Evolutionary conservation across 192 early-diverging fungal genomes (phyloP), one percentile per base, ranked within the genome.

Genomic region (Backusella psychrophila): DNA sequence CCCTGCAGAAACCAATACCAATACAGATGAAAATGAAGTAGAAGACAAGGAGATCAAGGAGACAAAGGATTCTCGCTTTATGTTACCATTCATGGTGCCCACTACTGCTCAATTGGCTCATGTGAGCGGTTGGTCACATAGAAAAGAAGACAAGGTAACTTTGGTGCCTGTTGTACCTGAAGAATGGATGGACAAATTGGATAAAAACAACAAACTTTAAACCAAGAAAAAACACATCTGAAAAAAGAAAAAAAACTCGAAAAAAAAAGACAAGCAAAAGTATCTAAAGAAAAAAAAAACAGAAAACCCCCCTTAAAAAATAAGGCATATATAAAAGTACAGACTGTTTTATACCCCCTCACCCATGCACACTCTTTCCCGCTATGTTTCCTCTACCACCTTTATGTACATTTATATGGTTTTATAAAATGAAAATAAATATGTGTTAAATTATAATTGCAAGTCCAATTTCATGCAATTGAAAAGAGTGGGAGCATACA

Each of bases 41-140:
- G 80, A 81, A 12, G 80, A 77, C 14, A 74, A 78, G 39, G 72
- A 74, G 38, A 75, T 81, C 21, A 81, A 75, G 33, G 80, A 81
- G 39, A 74, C 76, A 29, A 77, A 87, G 12, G 89, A 91, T 73
- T 82, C 89, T 11, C 71, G 80, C 17, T 88, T 88, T 71, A 80
- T 89, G 73, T 66, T 89, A 34, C 89, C 90, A 59, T 91, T 91
- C 78, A 88, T 88, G 34, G 85, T 91, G 26, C 90, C 89, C 5
- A 90, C 89, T 2, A 87, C 83, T 56, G 81, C 84, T 56, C 84
- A 86, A 31, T 69, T 75, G 4, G 42, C 73, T 2, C 34, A 75
- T 21, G 72, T 53, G 17, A 52, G 35, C 36, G 68, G 33, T 5
- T 36, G 31, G 19, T 44, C 63, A 36, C 33, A 38, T 36, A 29